Conservation (phyloP, 2,329 filamentous ascomycete genomes). For the Aspergillus japonicus region DNA sequence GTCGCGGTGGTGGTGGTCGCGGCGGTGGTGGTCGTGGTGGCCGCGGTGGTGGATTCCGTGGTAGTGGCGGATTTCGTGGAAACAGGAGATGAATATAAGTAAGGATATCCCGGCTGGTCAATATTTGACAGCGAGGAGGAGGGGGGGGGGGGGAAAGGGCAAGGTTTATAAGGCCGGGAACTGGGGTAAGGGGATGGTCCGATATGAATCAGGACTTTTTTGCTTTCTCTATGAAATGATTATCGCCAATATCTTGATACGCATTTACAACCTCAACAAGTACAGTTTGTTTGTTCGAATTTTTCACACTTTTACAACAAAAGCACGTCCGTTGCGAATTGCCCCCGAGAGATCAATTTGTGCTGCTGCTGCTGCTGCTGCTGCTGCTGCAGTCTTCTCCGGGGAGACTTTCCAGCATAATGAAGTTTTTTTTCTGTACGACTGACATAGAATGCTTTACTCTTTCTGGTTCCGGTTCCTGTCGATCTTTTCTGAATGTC, state of each 20-base stretch:
- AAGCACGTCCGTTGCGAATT: not conserved
- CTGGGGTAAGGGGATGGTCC: not conserved
- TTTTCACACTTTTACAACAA: not conserved
- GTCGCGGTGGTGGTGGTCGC: constrained; percentile 13
- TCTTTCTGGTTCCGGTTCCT: too few relatives aligned
- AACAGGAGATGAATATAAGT: not conserved
- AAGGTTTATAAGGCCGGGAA: too few relatives aligned
- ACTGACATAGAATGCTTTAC: too few relatives aligned
- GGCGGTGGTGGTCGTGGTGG: constrained; percentile 15
- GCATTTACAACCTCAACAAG: not conserved
- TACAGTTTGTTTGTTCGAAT: too few relatives aligned
- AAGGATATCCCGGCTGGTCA: too few relatives aligned
- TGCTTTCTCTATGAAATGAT: not conserved
- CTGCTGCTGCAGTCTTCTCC: too few relatives aligned
- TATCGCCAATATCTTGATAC: not conserved
- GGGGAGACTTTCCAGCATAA: too few relatives aligned
- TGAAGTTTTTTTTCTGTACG: too few relatives aligned
- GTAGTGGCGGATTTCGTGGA: not conserved
- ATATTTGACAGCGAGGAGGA: too few relatives aligned
- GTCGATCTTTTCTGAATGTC: too few relatives aligned
- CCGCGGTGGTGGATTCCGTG: constrained; percentile 3
- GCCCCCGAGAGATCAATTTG: too few relatives aligned
- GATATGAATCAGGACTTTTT: not conserved
- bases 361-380: too few relatives aligned
- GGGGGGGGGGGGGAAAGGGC: not conserved